phyloP scores from a whole-genome alignment of 345 rosid genomes.

The Ailanthus altissimus region DNA sequence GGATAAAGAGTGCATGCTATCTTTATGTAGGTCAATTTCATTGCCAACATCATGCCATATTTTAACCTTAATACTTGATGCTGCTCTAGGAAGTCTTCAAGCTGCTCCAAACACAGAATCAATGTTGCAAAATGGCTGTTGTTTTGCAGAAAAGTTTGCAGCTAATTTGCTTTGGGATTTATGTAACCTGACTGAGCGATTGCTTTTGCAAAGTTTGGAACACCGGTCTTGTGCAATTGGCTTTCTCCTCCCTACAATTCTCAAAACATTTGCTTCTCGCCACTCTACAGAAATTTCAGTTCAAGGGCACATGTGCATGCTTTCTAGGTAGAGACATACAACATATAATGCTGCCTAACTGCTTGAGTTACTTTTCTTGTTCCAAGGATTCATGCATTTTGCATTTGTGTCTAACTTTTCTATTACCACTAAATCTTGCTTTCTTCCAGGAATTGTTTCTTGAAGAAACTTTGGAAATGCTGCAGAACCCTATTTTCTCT shows the following conservation, averaged over 20 bases:
- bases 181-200: slow-evolving; percentile 57
- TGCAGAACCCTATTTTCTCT: slow-evolving; percentile 72
- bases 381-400: background rate
- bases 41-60: slow-evolving; percentile 68
- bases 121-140: slow-evolving; percentile 32
- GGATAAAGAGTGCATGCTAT: slow-evolving; percentile 35
- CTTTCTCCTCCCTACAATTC: slow-evolving; percentile 68
- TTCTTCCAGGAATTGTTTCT: slow-evolving; percentile 59
- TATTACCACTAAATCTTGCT: slow-evolving; percentile 23
- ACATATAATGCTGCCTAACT: slow-evolving; percentile 17
- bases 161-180: slow-evolving; percentile 67
- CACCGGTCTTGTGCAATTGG: slow-evolving; percentile 76
- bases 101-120: slow-evolving; percentile 29
- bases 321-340: slow-evolving; percentile 54
- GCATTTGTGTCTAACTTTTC: slow-evolving; percentile 4
- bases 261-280: slow-evolving; percentile 55
- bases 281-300: slow-evolving; percentile 40
- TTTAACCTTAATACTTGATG: slow-evolving; percentile 53
- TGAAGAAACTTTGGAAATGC: slow-evolving; percentile 72
- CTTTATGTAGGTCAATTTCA: slow-evolving; percentile 44
- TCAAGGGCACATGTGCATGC: slow-evolving; percentile 35
- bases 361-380: slow-evolving; percentile 2
- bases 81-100: slow-evolving; percentile 47
- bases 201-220: slow-evolving; percentile 66
- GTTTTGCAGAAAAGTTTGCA: slow-evolving; percentile 42